These are phyloP conservation scores for Cyberlindnera galapagoensis DNA, from an alignment of 805 yeast genomes.

Conservation along the genomic window DNA sequence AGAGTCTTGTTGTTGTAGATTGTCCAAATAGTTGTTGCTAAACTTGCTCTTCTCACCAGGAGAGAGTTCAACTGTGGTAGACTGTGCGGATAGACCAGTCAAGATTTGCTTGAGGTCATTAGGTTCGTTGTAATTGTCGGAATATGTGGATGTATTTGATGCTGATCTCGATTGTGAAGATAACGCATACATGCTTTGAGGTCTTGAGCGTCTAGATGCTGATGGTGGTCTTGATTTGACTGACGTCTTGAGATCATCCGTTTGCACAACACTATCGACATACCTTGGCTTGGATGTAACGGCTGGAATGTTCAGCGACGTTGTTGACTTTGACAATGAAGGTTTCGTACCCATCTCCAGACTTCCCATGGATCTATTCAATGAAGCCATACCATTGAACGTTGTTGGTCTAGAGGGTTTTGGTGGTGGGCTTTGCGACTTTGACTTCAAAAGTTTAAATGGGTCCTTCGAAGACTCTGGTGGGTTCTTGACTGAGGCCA, in stretches of 20 bases:
- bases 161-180: slow-evolving; percentile 12
- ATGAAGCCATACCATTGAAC: slow-evolving; percentile 2
- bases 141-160: slow-evolving; percentile 8
- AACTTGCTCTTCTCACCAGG: slow-evolving; percentile 21
- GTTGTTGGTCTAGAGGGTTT: slow-evolving; percentile 18
- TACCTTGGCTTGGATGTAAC: slow-evolving; percentile 18
- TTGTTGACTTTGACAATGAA: neutral
- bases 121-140: slow-evolving; percentile 2
- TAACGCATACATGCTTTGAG: slow-evolving; percentile 29
- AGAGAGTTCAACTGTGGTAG: slow-evolving; percentile 16
- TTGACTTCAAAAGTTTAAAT: neutral
- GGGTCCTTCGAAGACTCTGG: slow-evolving; percentile 6
- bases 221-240: slow-evolving; percentile 4
- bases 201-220: slow-evolving; percentile 18
- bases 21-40: slow-evolving; percentile 31
- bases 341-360: slow-evolving; percentile 9
- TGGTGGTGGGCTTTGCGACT: slow-evolving; percentile 11
- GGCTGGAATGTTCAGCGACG: no score
- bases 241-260: slow-evolving; percentile 9
- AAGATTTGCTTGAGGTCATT: slow-evolving; percentile 23
- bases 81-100: slow-evolving; percentile 20
- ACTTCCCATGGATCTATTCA: slow-evolving; percentile 21
- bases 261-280: slow-evolving; percentile 24
- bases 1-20: slow-evolving; percentile 30
- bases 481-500: slow-evolving; percentile 3